A percentile compares a stretch with the other conserved stretches of the same genome.
phyloP scores from a whole-genome alignment of 306 rosid species.

The Canavalia ensiformis region DNA sequence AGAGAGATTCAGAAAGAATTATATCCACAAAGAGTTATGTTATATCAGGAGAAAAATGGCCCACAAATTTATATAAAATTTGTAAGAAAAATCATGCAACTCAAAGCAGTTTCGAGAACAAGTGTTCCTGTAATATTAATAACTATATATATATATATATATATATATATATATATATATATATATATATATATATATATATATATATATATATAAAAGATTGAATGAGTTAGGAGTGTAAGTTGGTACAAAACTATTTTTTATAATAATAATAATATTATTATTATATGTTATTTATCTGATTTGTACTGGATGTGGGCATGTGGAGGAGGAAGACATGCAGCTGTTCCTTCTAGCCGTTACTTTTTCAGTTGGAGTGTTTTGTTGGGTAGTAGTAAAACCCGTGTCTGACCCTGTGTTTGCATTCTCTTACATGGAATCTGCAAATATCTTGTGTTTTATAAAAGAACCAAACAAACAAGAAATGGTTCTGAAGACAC shows the following conservation, averaged over 20 bases:
- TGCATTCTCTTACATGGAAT: constrained; percentile 36
- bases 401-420: constrained; percentile 12
- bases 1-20: too few relatives aligned
- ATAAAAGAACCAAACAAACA: constrained; percentile 22
- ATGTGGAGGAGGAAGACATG: constrained; percentile 43
- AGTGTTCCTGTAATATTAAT: too few relatives aligned
- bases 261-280: neutral
- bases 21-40: too few relatives aligned
- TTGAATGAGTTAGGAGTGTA: neutral
- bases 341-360: constrained; percentile 59
- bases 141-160: too few relatives aligned
- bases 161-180: too few relatives aligned
- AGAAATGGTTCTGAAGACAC: constrained; percentile 32
- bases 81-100: too few relatives aligned
- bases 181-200: too few relatives aligned
- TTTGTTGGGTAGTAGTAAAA: constrained; percentile 43
- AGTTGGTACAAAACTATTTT: neutral
- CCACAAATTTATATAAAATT: too few relatives aligned
- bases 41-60: too few relatives aligned
- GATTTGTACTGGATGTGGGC: constrained; percentile 29
- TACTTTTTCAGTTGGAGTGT: constrained; percentile 45
- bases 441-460: neutral
- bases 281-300: neutral
- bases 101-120: too few relatives aligned
- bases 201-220: too few relatives aligned